Conservation (phyloP, 2,329 filamentous ascomycete species). For the Escovopsis sp. region DNA sequence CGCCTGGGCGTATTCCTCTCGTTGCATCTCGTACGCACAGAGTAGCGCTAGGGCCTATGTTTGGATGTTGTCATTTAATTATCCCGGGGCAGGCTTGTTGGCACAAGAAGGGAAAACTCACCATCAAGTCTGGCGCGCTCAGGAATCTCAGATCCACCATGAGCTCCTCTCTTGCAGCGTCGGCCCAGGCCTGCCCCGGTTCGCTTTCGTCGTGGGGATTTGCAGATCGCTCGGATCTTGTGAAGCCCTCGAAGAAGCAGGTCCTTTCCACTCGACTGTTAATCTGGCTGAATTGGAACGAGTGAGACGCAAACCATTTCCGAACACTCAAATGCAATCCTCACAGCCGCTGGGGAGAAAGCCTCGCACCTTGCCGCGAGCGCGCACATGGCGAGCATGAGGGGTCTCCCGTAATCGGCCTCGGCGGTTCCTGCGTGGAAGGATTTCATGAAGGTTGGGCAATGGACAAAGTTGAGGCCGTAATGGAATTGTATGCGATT, state of each 20-base stretch:
- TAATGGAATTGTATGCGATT: conserved; percentile 11
- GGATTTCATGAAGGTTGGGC: conserved; percentile 12
- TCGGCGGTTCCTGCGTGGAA: conserved; percentile 9
- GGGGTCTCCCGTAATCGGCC: conserved; percentile 11
- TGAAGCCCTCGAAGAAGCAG: too few species aligned
- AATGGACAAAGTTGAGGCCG: conserved; percentile 12
- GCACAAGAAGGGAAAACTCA: conserved; percentile 1
- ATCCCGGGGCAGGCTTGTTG: background rate
- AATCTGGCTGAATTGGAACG: too few species aligned
- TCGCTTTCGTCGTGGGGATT: background rate
- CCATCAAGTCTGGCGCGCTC: conserved; percentile 11
- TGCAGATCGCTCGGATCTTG: too few species aligned
- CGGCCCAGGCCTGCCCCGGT: background rate
- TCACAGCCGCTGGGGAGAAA: background rate
- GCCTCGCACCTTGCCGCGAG: conserved; percentile 10
- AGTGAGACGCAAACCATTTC: background rate
- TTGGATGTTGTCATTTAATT: background rate
- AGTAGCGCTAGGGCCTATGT: conserved; percentile 9
- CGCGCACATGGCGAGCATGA: conserved; percentile 13
- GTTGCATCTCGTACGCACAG: conserved; percentile 11
- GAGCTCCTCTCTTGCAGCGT: background rate
- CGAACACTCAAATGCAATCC: background rate
- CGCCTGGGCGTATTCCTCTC: conserved; percentile 11
- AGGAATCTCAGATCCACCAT: background rate
- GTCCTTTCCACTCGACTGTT: too few species aligned